These are phyloP conservation scores for Tricholomella constricta DNA, from an alignment of 768 basidiomycete genomes.

Conservation along the genomic window DNA sequence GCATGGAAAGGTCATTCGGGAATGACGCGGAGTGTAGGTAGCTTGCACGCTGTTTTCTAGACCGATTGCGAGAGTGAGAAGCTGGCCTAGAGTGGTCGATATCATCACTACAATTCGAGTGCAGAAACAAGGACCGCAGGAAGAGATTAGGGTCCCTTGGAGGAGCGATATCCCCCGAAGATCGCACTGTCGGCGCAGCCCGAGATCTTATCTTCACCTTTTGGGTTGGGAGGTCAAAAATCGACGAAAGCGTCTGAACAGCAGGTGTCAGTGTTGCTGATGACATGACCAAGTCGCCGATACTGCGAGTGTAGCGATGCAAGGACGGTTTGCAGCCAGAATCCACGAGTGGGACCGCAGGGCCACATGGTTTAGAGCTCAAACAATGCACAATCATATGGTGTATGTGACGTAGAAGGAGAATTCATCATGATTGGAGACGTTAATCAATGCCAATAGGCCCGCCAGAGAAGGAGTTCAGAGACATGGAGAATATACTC, in stretches of 20 bases:
- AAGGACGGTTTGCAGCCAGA: background rate
- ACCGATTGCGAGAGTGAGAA: conserved; percentile 10
- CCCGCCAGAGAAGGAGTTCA: background rate
- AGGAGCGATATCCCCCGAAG: background rate
- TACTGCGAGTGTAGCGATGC: background rate
- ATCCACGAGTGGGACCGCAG: background rate
- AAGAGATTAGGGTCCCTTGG: conserved; percentile 18
- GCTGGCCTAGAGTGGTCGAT: conserved; percentile 10
- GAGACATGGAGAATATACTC: conserved; percentile 27
- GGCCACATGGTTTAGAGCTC: background rate
- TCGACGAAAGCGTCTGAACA: conserved; percentile 54
- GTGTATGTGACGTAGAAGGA: too few species aligned
- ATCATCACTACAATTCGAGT: conserved; percentile 5
- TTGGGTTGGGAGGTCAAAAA: conserved; percentile 63
- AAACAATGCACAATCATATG: background rate
- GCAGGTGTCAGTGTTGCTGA: conserved; percentile 2
- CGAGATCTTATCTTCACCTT: conserved; percentile 51
- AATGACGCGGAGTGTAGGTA: conserved; percentile 38
- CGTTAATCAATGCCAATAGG: too few species aligned
- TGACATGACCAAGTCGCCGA: background rate
- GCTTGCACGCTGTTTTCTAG: conserved; percentile 18
- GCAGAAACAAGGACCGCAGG: conserved; percentile 23
- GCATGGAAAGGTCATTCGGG: conserved; percentile 32
- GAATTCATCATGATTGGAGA: too few species aligned
- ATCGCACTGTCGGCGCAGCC: conserved; percentile 4